Evolutionary conservation across 306 rosid species (phyloP).

Genomic region (Cucurbita argyrosperma): DNA sequence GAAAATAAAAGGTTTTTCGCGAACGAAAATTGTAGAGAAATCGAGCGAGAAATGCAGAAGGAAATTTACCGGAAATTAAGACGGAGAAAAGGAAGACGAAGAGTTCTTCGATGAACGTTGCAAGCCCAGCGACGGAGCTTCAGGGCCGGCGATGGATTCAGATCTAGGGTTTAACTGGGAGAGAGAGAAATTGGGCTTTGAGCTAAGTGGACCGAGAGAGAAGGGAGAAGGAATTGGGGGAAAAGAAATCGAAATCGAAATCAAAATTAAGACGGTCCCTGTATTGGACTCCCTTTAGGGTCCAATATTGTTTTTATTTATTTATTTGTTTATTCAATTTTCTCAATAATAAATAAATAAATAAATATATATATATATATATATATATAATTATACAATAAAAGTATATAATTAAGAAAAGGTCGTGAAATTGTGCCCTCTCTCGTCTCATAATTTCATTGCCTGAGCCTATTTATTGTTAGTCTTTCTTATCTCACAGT

Average conservation of each 20-base stretch:
- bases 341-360: too few species aligned
- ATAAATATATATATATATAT: too few species aligned
- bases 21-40: neutral
- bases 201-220: constrained; percentile 61
- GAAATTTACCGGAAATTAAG: neutral
- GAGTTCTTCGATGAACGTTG: neutral
- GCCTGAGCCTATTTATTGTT: too few species aligned
- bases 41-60: neutral
- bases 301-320: neutral
- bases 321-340: too few species aligned
- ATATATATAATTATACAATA: too few species aligned
- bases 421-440: too few species aligned
- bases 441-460: too few species aligned
- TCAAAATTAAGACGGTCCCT: neutral
- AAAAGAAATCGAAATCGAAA: neutral
- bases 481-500: too few species aligned
- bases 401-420: too few species aligned
- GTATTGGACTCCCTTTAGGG: neutral
- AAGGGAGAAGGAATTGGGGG: constrained; percentile 6
- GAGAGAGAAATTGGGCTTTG: constrained; percentile 47
- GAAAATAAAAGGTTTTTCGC: neutral
- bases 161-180: constrained; percentile 51
- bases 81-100: neutral
- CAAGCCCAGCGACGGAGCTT: constrained; percentile 32
- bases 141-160: constrained; percentile 18